phyloP scores from a whole-genome alignment of 2,329 filamentous ascomycete genomes.

The Clonostachys sp. region DNA sequence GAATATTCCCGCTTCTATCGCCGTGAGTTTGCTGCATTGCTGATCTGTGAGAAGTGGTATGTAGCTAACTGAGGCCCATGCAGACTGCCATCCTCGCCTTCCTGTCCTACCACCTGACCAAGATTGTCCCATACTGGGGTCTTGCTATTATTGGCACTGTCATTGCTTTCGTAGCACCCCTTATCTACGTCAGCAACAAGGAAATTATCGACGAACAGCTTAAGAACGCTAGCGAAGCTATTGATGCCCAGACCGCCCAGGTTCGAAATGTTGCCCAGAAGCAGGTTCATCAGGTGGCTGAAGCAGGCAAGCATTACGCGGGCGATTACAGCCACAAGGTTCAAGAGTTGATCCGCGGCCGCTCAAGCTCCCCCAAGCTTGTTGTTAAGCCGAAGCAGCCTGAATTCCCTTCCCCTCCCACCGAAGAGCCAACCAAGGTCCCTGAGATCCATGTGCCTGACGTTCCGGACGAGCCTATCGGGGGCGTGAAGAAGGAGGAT shows the following conservation, averaged over 20 bases:
- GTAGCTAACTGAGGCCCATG: constrained; percentile 3
- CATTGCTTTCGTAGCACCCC: constrained; percentile 55
- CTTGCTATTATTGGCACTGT: constrained; percentile 57
- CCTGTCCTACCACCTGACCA: constrained; percentile 64
- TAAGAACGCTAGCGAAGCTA: constrained; percentile 49
- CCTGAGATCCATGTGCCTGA: constrained; percentile 9
- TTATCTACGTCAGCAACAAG: constrained; percentile 64
- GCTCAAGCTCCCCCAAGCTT: constrained; percentile 28
- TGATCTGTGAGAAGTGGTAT: neutral
- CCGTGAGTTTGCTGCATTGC: constrained; percentile 37
- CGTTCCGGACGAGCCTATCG: constrained; percentile 13
- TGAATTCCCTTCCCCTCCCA: constrained; percentile 29
- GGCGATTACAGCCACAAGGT: constrained; percentile 66
- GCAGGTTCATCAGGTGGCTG: constrained; percentile 58
- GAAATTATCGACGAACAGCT: constrained; percentile 64
- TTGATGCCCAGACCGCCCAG: constrained; percentile 60
- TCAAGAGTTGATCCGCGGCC: constrained; percentile 55
- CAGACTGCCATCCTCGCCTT: constrained; percentile 58
- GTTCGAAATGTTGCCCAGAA: constrained; percentile 57
- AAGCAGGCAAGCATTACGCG: constrained; percentile 63
- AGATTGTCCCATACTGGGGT: constrained; percentile 67
- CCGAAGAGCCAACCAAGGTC: constrained; percentile 23
- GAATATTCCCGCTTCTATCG: constrained; percentile 56
- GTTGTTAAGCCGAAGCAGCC: constrained; percentile 17
- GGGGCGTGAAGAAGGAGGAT: constrained; percentile 12